Base-by-base conservation (phyloP, 306 rosid genomes). In the Fragaria ananassa region DNA sequence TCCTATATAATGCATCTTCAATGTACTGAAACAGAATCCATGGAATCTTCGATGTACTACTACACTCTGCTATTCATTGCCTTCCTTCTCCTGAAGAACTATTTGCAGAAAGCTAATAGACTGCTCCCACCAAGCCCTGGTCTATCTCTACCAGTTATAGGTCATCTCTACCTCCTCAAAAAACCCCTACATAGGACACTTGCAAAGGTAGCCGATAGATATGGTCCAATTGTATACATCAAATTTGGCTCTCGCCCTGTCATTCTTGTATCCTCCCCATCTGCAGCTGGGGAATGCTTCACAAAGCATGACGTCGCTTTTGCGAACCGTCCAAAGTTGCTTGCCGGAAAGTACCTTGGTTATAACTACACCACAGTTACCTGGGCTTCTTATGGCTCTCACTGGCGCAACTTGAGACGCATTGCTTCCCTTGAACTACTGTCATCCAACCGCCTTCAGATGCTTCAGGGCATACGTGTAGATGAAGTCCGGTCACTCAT, bases 101-200 rank as follows among this genome's bases (percentile, higher is more conserved):
- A 9, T 34, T 46, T 57, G n/a, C 35, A 68, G 37, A 51, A 13
- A 35, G 3, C 49, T 27, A 74, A 17, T 14, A 39, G 25, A 37
- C 75, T 41, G 11, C 80, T 77, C 37, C 89, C 89, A 12, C 82
- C 79, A 58, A 73, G 82, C 82, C 88, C 84, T 5, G 54, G 35
- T 12, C 72, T 50, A 5, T 47, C 64, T 34, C 68, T 85, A 10
- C 86, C 86, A 8, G 10, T 79, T 6, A 44, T 82, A 15, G 88
- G 86, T 47, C 86, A 85, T 79, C 88, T 85, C 78, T 47, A 79
- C 75, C 85, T 82, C 42, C 41, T 85, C 44, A 72, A 79, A 29
- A 85, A 77, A 44, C 72, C 85, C 19, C 57, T 85, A 51, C 69
- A 82, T 19, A 78, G 72, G 29, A 62, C 84, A 49, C 82, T 85